Evolutionary conservation across 306 rosid genomes (phyloP).

Genomic region (Quercus dentata): DNA sequence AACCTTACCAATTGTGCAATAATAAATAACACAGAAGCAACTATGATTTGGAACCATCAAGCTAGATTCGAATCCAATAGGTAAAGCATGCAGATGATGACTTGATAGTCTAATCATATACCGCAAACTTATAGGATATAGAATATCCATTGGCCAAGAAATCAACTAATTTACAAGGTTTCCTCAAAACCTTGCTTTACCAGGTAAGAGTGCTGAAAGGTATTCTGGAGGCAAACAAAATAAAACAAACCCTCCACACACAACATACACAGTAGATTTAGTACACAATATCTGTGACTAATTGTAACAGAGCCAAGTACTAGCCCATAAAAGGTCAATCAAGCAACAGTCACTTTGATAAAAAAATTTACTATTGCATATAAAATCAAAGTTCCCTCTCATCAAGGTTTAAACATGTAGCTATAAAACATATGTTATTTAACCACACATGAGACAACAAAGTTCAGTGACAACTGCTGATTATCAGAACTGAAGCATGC

Average conservation of each 20-base stretch:
- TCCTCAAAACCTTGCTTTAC: not conserved
- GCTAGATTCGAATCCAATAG: not conserved
- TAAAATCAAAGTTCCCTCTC: constrained; percentile 7
- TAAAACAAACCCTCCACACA: not conserved
- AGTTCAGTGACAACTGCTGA: no score
- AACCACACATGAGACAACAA: no score
- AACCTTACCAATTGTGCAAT: constrained; percentile 7
- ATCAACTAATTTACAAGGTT: not conserved
- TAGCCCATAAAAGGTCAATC: not conserved
- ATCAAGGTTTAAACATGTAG: constrained; percentile 10
- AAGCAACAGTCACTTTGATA: not conserved
- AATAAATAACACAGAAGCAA: not conserved
- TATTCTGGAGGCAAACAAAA: not conserved
- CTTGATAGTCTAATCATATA: not conserved
- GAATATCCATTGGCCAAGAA: not conserved
- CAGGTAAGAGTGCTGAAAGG: not conserved
- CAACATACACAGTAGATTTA: not conserved
- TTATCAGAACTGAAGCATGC: no score
- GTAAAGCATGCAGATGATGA: not conserved
- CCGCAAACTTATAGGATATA: constrained; percentile 1
- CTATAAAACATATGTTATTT: no score
- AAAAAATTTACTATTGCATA: not conserved
- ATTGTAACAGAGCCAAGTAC: not conserved
- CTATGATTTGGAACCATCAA: constrained; percentile 14
- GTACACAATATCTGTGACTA: constrained; percentile 1